Base-by-base conservation (phyloP, 805 yeast genomes). In the Metschnikowia santaceciliae region DNA sequence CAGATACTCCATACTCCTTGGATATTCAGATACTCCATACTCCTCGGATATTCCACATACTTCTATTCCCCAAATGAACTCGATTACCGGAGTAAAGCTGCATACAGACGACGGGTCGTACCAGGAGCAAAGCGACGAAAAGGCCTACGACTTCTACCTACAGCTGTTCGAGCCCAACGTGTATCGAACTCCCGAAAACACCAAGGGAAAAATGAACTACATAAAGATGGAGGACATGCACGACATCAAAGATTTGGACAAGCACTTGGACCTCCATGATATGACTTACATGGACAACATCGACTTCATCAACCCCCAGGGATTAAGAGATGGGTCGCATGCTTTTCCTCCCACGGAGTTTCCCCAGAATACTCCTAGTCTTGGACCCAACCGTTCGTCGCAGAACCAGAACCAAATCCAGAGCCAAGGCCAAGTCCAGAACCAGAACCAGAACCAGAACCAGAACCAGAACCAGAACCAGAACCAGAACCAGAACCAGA, bases 261-360 rank as follows among this genome's bases (percentile, higher is more conserved):
- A 11, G 11, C 6, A 17, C 17, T n/a, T 15, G 8, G 36, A 3
- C 19, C 26, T 42, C 32, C 36, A 23, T 3, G 37, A 42, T 13
- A 10, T 32, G 11, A 14, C 10, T 3, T 42, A 42, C n/a, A 32
- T 42, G 46, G 46, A 33, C 17, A 41, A 23, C 46, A 49, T 57
- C 37, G 58, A 54, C 41, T 58, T 56, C 34, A 53, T 54, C 23
- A 56, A 51, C 23, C 57, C 58, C 5, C 54, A 51, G 22, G 49
- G 53, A 32, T 35, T 58, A 19, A 54, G 54, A 14, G 49, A 51
- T 33, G 48, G 40, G n/a, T 52, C 58, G 22, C 53, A 55, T 19
- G 61, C 61, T 34, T 58, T 44, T 39, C 61, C 61, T 35, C 61
- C 61, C 2, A 53, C 55, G 55, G 49, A 40, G 26, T 56, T 36